Percentiles rank a stretch among this genome's conserved stretches.
Evolutionary conservation across 2,329 filamentous ascomycete genomes (phyloP).

Genomic region (Aspergillus tanneri): DNA sequence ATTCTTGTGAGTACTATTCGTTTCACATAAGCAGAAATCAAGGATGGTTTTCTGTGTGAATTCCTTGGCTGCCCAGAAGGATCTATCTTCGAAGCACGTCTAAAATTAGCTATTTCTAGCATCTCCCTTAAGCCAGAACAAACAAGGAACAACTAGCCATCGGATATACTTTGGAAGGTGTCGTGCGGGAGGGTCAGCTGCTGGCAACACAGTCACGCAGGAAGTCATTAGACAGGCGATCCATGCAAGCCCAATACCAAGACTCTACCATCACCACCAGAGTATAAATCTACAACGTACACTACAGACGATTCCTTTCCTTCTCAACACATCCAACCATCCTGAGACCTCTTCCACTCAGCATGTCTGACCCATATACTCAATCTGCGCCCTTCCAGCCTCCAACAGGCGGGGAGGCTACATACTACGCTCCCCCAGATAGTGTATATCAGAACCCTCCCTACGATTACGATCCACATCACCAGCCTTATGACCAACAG

Average conservation of each 20-base stretch:
- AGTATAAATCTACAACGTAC: not conserved
- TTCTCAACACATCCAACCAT: not conserved
- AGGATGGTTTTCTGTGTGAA: too few species aligned
- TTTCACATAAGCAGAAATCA: not conserved
- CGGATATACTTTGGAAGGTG: constrained; percentile 13
- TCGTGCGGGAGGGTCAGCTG: constrained; percentile 31
- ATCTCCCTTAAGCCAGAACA: too few species aligned
- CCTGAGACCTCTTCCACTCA: not conserved
- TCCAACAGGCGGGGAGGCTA: constrained; percentile 16
- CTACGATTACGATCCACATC: constrained; percentile 29
- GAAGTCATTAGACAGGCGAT: constrained; percentile 14
- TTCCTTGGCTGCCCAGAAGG: too few species aligned
- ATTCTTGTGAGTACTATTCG: not conserved
- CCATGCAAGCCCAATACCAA: not conserved
- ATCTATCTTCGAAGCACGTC: too few species aligned
- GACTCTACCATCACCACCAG: not conserved
- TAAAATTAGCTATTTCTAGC: not conserved
- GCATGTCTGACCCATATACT: constrained; percentile 56
- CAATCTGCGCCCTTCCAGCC: constrained; percentile 33
- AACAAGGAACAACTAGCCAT: not conserved
- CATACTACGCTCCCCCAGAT: constrained; percentile 27
- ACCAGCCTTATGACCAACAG: constrained; percentile 11
- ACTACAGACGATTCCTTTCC: not conserved
- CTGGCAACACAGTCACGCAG: constrained; percentile 17
- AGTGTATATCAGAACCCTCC: constrained; percentile 23